These are phyloP conservation scores for Heracleum sosnowskyi DNA, from an alignment of 129 eudicot genomes.

Conservation along the genomic window DNA sequence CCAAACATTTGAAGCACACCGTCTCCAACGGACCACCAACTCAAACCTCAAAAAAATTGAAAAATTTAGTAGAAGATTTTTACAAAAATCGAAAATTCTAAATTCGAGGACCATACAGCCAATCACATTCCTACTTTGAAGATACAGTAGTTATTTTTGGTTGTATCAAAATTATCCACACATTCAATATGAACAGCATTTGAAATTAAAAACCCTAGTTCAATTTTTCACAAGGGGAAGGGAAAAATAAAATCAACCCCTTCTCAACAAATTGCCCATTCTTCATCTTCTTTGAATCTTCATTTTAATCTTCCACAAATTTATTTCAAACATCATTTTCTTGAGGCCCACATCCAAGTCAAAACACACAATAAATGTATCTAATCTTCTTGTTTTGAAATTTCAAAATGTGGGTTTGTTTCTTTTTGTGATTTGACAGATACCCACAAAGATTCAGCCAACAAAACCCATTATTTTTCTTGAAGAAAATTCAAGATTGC, in stretches of 20 bases:
- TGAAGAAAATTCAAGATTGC: slow-evolving; percentile 1
- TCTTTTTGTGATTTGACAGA: neutral
- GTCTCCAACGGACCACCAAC: no score
- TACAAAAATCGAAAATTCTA: neutral
- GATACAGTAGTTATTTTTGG: neutral
- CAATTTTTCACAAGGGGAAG: neutral
- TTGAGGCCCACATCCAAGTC: neutral
- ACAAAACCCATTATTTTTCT: slow-evolving; percentile 10
- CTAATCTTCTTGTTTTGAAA: slow-evolving; percentile 4
- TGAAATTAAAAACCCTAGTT: neutral
- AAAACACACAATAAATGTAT: no score
- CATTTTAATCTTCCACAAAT: neutral
- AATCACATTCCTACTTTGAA: neutral
- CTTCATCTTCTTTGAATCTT: neutral
- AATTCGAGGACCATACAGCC: neutral
- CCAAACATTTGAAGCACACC: no score
- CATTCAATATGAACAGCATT: neutral
- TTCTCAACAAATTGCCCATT: neutral
- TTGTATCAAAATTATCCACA: neutral
- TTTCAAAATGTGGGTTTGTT: slow-evolving; percentile 13
- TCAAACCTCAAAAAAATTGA: no score
- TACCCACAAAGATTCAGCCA: slow-evolving; percentile 17
- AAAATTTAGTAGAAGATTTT: no score
- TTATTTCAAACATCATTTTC: neutral
- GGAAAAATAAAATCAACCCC: neutral